Percentiles rank a stretch among this genome's conserved stretches.
Evolutionary conservation across 2,329 filamentous ascomycete genomes (phyloP).

Genomic region (Penicillium sp.): DNA sequence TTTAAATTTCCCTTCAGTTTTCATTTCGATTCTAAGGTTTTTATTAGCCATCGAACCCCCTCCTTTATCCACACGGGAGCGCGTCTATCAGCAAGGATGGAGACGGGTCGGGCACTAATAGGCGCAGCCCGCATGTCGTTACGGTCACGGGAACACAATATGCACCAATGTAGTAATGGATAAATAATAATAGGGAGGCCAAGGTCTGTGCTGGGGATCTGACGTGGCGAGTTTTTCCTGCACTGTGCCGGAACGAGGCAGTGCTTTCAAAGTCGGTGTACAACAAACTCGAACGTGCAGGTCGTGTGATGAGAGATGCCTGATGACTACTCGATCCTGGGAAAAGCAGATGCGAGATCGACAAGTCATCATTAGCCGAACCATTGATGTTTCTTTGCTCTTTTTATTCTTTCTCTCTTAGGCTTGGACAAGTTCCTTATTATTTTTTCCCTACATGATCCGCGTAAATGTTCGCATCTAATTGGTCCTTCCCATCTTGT

Average conservation of each 20-base stretch:
- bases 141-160: slow-evolving; percentile 28
- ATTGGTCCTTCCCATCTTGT: not conserved
- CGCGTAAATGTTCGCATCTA: not conserved
- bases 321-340: slow-evolving; percentile 11
- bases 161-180: slow-evolving; percentile 3
- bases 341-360: slow-evolving; percentile 6
- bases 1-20: not conserved
- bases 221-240: slow-evolving; percentile 8
- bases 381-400: not conserved
- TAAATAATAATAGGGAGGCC: not conserved
- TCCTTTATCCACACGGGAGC: slow-evolving; percentile 25
- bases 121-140: slow-evolving; percentile 26
- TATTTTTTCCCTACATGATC: not conserved
- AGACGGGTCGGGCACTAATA: slow-evolving; percentile 28
- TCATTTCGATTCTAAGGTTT: not conserved
- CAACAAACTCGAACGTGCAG: slow-evolving; percentile 8
- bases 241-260: slow-evolving; percentile 9
- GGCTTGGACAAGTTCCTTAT: not conserved
- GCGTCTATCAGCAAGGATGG: slow-evolving; percentile 28
- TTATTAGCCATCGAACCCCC: slow-evolving; percentile 3
- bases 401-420: not conserved
- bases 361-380: not conserved
- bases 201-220: slow-evolving; percentile 5
- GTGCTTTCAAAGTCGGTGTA: slow-evolving; percentile 12
- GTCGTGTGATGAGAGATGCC: slow-evolving; percentile 13